Conservation (phyloP, 2,329 filamentous ascomycete genomes). For the Neophaeococcomyces mojaviensis region DNA sequence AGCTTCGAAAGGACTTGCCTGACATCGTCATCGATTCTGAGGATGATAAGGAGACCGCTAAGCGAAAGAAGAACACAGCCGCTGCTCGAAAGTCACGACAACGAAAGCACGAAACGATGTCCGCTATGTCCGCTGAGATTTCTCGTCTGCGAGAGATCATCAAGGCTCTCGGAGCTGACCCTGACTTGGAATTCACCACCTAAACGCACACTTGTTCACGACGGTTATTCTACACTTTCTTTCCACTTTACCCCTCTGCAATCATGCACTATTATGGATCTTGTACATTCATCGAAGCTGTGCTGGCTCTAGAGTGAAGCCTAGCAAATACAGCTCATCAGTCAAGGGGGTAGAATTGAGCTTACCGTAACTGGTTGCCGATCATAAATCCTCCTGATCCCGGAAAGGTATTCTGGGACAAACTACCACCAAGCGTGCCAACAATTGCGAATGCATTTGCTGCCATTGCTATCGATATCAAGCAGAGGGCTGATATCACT, state of each 20-base stretch:
- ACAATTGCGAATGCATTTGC: neutral
- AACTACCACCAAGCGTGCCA: neutral
- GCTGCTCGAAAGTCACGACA: conserved; percentile 82
- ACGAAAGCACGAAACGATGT: conserved; percentile 67
- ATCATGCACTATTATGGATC: conserved; percentile 1
- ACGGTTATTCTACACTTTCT: conserved; percentile 1
- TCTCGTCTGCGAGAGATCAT: conserved; percentile 19
- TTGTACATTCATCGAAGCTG: conserved; percentile 7
- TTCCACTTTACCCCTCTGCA: conserved; percentile 1
- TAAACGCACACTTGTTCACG: neutral
- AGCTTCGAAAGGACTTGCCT: conserved; percentile 69
- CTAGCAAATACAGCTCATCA: neutral
- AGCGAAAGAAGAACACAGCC: conserved; percentile 82
- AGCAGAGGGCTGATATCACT: conserved; percentile 5
- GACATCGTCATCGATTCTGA: conserved; percentile 65
- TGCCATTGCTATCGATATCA: conserved; percentile 1
- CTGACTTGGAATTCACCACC: conserved; percentile 11
- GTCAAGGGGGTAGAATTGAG: conserved; percentile 9
- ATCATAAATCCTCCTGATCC: conserved; percentile 8
- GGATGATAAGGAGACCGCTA: conserved; percentile 66
- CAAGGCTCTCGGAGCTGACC: conserved; percentile 19
- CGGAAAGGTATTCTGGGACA: conserved; percentile 9
- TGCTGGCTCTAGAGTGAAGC: neutral
- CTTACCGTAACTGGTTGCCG: conserved; percentile 8
- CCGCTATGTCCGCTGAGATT: conserved; percentile 53